Conservation (phyloP, 2,329 filamentous ascomycete genomes). For the Dothiorella sarmentorum region DNA sequence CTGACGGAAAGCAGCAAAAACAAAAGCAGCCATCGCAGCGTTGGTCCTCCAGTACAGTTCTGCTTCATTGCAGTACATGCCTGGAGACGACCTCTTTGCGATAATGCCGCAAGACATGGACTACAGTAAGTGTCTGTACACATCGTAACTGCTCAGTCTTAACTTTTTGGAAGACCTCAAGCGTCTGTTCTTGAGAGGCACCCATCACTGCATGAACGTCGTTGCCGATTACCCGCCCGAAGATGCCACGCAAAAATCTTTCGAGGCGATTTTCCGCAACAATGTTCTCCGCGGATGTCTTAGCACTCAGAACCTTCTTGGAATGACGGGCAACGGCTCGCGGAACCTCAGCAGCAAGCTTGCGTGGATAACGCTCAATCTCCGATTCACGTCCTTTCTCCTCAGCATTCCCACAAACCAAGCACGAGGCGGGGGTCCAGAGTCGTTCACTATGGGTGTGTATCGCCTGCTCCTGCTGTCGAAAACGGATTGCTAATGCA, state of each 20-base stretch:
- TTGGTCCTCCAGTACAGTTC: conserved; percentile 42
- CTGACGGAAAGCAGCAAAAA: conserved; percentile 1
- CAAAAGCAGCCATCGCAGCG: conserved; percentile 38
- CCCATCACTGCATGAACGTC: conserved; percentile 47
- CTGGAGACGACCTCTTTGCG: conserved; percentile 50
- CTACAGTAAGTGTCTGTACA: conserved; percentile 16
- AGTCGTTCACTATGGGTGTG: conserved; percentile 9
- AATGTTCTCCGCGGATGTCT: conserved; percentile 65
- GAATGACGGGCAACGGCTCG: conserved; percentile 61
- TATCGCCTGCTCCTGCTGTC: not conserved
- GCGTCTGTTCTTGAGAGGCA: conserved; percentile 58
- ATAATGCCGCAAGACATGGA: conserved; percentile 32
- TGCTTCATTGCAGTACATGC: conserved; percentile 43
- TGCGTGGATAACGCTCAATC: conserved; percentile 69
- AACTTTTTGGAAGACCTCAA: conserved; percentile 27
- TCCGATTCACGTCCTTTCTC: conserved; percentile 33
- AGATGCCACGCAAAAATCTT: conserved; percentile 64
- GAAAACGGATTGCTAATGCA: conserved; percentile 21
- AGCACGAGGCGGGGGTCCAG: not conserved
- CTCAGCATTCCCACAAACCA: conserved; percentile 13
- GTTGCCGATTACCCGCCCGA: conserved; percentile 82
- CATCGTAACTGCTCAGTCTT: not conserved
- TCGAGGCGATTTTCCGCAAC: conserved; percentile 42
- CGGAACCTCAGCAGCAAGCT: conserved; percentile 67
- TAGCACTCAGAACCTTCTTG: conserved; percentile 74